Conservation (phyloP, 2,329 filamentous ascomycete genomes). For the Cladophialophora psammophila region DNA sequence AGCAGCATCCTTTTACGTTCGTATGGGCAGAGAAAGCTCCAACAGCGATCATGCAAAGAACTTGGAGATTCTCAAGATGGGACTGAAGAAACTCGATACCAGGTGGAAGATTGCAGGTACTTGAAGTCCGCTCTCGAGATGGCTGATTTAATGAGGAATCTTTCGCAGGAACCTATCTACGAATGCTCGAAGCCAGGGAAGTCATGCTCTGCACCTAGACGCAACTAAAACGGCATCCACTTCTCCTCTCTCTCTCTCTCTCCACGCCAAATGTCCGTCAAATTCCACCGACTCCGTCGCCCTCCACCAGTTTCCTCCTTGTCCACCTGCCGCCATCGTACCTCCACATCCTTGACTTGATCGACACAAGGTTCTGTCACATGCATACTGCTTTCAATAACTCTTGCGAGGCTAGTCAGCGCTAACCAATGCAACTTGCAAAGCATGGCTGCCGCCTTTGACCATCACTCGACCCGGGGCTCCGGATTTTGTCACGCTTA, state of each 20-base stretch:
- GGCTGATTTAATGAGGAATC: not conserved
- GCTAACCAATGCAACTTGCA: not conserved
- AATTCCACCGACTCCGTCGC: not conserved
- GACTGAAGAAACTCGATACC: not conserved
- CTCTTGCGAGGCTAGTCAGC: not conserved
- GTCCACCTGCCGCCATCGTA: not conserved
- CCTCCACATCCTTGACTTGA: not conserved
- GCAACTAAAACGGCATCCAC: not conserved
- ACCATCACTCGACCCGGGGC: not conserved
- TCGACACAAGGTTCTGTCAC: not conserved
- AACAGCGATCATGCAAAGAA: constrained; percentile 1
- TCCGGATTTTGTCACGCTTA: not conserved
- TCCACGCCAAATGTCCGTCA: constrained; percentile 1
- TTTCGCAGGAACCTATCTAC: constrained; percentile 5
- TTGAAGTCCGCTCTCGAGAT: not conserved
- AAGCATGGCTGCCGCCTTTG: not conserved
- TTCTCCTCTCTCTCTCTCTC: not conserved
- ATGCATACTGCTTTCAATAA: not conserved
- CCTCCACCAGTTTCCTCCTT: constrained; percentile 3
- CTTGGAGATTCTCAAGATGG: constrained; percentile 4
- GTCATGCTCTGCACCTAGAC: constrained; percentile 6
- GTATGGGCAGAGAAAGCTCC: not conserved
- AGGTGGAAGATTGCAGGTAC: constrained; percentile 16
- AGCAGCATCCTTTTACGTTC: constrained; percentile 6
- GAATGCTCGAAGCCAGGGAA: constrained; percentile 17